These are phyloP conservation scores for Barbarea vulgaris DNA, from an alignment of 345 rosid genomes.

Conservation along the genomic window DNA sequence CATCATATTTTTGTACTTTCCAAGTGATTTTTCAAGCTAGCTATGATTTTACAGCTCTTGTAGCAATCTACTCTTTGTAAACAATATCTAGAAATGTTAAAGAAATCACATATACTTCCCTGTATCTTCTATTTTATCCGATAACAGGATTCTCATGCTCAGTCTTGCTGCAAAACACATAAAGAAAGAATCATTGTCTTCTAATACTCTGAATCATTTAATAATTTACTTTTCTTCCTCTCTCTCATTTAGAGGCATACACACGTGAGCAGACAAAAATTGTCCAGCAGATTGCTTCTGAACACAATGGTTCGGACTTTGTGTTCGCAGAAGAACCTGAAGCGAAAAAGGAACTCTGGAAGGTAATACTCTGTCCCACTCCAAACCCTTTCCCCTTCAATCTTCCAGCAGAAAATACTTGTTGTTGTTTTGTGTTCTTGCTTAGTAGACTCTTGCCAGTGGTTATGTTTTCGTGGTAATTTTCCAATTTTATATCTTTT, in stretches of 20 bases:
- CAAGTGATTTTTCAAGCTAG: constrained; percentile 2
- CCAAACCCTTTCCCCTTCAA: background rate
- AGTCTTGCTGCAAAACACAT: background rate
- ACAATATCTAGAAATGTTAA: background rate
- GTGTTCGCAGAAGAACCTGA: constrained; percentile 80
- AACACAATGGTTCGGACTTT: constrained; percentile 86
- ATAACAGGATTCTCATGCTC: constrained; percentile 5
- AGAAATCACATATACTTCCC: background rate
- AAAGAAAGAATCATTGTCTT: constrained; percentile 12
- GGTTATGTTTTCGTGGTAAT: background rate
- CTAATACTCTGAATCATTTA: constrained; percentile 6
- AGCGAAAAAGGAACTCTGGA: constrained; percentile 92
- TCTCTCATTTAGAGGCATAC: constrained; percentile 65
- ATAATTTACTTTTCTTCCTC: constrained; percentile 1
- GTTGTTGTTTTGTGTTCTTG: background rate
- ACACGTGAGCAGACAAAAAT: constrained; percentile 78
- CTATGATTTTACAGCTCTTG: background rate
- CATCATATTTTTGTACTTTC: constrained; percentile 18
- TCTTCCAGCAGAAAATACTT: background rate
- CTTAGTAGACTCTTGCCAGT: background rate
- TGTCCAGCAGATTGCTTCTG: constrained; percentile 80
- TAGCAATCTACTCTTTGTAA: constrained; percentile 3
- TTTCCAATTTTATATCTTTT: background rate
- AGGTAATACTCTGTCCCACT: constrained; percentile 47
- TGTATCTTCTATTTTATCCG: background rate